Base-by-base conservation (phyloP, 129 eudicot genomes). In the Ambrosia artemisiifolia region DNA sequence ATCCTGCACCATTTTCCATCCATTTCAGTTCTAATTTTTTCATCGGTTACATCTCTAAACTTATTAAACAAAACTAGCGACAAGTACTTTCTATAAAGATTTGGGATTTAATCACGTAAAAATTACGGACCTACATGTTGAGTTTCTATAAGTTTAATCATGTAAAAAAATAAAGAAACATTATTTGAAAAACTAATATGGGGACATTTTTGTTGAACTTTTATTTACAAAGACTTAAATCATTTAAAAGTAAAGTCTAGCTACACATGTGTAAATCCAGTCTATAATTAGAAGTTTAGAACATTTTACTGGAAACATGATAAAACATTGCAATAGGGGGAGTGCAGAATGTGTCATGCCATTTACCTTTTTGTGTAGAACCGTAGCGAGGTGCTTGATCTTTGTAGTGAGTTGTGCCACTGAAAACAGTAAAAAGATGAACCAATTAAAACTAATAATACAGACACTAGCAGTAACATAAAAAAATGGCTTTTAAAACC, bases 341-440 rank as follows among this genome's bases (percentile, higher is more conserved):
- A 42, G 30, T 43, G 30, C 17, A 17, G 3, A 53, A 40, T 5
- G 1, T 17, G 59, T 53, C 6, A 53, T 53, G 72, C 14, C 19
- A 53, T 46, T 71, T 59, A 91, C 97, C 97, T 91, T 91, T 77
- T 94, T 94, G 75, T 86, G 93, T 51, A 94, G 80, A 70, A 75
- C 87, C 3, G 85, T 18, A 7, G 93, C 81, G 7, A 94, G 92
- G 71, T 94, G 93, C 72, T 83, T 87, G 66, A 94, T 94, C 87
- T 94, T 90, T 36, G 95, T 87, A 19, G 96, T 93, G 28, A 89
- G 90, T 55, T 82, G 98, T 60, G 92, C 98, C 82, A 93, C 98
- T 89, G 96, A 67, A 81, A 69, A 76, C 16, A 13, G 11, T 9
- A 75, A 57, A 16, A 67, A n/a, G 35, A 38, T 32, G 28, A 57